These are phyloP conservation scores for Kodamaea kaohsiungensis DNA, from an alignment of 805 yeast species.

Conservation along the genomic window DNA sequence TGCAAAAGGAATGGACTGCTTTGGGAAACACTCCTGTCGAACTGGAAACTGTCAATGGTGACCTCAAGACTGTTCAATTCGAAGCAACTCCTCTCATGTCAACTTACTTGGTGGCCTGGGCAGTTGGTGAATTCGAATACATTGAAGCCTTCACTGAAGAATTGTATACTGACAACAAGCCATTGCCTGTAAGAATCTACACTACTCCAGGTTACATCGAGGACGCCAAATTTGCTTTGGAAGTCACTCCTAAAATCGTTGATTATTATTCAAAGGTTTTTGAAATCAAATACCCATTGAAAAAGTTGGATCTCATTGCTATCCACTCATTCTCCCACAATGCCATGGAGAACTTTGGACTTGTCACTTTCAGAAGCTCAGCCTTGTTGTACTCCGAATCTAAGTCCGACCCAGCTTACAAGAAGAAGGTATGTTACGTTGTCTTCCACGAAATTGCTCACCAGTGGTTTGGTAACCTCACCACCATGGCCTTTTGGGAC, in stretches of 20 bases:
- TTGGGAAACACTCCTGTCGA: constrained; percentile 51
- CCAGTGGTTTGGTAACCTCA: constrained; percentile 89
- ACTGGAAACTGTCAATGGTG: constrained; percentile 19
- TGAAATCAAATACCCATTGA: constrained; percentile 66
- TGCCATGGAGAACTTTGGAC: constrained; percentile 93
- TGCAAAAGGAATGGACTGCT: constrained; percentile 35
- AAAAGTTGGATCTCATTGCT: constrained; percentile 78
- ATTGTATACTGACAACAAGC: constrained; percentile 36
- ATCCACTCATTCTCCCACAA: constrained; percentile 80
- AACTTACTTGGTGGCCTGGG: constrained; percentile 60
- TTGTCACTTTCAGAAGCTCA: constrained; percentile 65
- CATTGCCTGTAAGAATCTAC: constrained; percentile 52
- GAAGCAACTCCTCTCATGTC: constrained; percentile 55
- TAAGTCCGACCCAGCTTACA: constrained; percentile 50
- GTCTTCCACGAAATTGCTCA: constrained; percentile 87
- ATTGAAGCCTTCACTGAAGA: constrained; percentile 47
- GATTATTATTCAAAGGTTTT: constrained; percentile 51
- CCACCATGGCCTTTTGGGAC: constrained; percentile 94
- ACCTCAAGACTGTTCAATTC: constrained; percentile 34
- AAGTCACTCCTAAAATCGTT: constrained; percentile 49
- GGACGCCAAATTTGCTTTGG: constrained; percentile 50
- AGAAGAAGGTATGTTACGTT: constrained; percentile 77
- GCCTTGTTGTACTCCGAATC: constrained; percentile 46
- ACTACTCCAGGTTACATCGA: constrained; percentile 51
- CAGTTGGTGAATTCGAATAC: constrained; percentile 56